These are phyloP conservation scores for Pyrenochaeta sp. DNA, from an alignment of 2,329 filamentous ascomycete species.

Conservation along the genomic window DNA sequence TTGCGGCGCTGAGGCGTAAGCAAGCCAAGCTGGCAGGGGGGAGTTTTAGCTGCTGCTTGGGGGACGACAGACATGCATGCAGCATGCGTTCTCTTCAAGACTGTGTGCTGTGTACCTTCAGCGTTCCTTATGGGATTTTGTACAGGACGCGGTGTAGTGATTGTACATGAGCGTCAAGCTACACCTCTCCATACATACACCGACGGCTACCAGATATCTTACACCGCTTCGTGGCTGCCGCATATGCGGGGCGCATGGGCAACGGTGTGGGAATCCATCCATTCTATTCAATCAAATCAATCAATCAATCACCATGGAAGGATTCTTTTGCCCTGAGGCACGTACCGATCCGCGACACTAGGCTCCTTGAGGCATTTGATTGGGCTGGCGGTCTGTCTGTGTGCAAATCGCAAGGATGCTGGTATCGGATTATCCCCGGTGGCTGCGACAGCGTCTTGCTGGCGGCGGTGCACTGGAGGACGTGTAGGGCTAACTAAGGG, in stretches of 20 bases:
- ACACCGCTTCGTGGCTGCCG: background rate
- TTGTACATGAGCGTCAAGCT: background rate
- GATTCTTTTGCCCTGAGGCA: background rate
- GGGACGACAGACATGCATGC: background rate
- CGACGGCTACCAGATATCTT: background rate
- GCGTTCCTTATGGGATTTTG: background rate
- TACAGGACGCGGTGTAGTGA: too few species aligned
- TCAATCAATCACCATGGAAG: background rate
- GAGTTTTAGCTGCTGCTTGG: background rate
- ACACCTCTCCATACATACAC: background rate
- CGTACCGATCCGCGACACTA: background rate
- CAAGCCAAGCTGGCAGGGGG: background rate
- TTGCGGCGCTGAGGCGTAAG: constrained; percentile 13
- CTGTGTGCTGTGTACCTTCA: background rate
- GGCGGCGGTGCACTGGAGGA: constrained; percentile 6
- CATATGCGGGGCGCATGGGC: background rate
- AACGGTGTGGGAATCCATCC: background rate
- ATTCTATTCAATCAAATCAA: background rate
- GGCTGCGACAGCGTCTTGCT: background rate
- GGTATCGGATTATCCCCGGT: constrained; percentile 1
- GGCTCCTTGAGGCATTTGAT: constrained; percentile 7
- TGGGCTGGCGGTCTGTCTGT: background rate
- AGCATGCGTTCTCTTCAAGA: too few species aligned
- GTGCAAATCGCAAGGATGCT: background rate
- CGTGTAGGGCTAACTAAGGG: constrained; percentile 8